phyloP scores from a whole-genome alignment of 2,329 filamentous ascomycete genomes.

The Trichoderma oligosporum region DNA sequence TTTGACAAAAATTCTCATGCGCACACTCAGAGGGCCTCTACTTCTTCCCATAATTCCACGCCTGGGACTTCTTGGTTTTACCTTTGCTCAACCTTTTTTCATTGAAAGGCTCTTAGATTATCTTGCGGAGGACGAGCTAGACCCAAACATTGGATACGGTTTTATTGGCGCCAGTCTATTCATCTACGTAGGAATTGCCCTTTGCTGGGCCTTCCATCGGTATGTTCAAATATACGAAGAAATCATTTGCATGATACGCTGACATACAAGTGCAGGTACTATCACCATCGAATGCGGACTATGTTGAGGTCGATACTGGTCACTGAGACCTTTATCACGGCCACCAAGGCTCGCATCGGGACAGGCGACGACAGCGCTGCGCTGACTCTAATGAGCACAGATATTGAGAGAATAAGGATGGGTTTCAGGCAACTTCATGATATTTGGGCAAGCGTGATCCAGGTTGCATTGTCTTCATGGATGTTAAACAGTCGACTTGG shows the following conservation, averaged over 20 bases:
- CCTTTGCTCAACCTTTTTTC: slow-evolving; percentile 41
- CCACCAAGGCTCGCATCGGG: slow-evolving; percentile 30
- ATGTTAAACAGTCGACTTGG: slow-evolving; percentile 47
- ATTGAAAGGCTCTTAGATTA: slow-evolving; percentile 32
- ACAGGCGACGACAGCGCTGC: slow-evolving; percentile 38
- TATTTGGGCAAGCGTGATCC: slow-evolving; percentile 38
- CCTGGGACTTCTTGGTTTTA: slow-evolving; percentile 31
- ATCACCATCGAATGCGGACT: background rate
- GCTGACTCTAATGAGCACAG: slow-evolving; percentile 47
- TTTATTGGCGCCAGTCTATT: slow-evolving; percentile 40
- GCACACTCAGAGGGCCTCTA: background rate
- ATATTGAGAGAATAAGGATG: slow-evolving; percentile 41
- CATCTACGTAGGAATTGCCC: slow-evolving; percentile 40
- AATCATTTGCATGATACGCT: background rate
- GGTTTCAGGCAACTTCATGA: slow-evolving; percentile 39
- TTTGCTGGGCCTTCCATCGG: slow-evolving; percentile 25
- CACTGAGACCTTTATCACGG: slow-evolving; percentile 34
- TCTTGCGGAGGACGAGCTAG: slow-evolving; percentile 15
- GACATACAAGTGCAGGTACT: background rate
- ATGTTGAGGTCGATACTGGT: slow-evolving; percentile 28
- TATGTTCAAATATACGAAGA: background rate
- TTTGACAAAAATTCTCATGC: background rate
- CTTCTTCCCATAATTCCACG: slow-evolving; percentile 26
- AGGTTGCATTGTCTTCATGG: slow-evolving; percentile 44
- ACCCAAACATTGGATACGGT: slow-evolving; percentile 35